Evolutionary conservation across 1,139 yeast species (phyloP).

Genomic region (Saccharomyces pastorianus): DNA sequence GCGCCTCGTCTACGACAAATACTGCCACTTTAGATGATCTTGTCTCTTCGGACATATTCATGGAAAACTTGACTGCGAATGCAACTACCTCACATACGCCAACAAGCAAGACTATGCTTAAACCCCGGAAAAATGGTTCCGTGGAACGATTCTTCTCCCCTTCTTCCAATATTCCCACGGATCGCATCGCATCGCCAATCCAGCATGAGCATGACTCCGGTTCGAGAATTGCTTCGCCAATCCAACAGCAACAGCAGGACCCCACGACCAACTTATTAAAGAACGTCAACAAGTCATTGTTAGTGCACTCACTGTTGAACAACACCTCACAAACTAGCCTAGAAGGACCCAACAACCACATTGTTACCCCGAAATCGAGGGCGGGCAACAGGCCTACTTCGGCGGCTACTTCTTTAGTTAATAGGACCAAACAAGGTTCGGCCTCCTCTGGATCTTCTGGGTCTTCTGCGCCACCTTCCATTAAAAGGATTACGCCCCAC

Average conservation of each 20-base stretch:
- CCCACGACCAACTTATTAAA: constrained; percentile 20
- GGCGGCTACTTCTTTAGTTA: background rate
- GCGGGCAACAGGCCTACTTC: background rate
- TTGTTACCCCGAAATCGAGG: constrained; percentile 29
- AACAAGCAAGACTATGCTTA: background rate
- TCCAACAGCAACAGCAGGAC: constrained; percentile 9
- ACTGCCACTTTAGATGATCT: constrained; percentile 8
- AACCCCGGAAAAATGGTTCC: constrained; percentile 10
- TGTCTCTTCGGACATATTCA: constrained; percentile 26
- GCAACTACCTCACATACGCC: constrained; percentile 20
- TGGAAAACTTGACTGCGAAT: constrained; percentile 29
- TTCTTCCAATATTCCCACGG: constrained; percentile 8
- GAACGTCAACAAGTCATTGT: constrained; percentile 19
- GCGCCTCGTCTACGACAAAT: constrained; percentile 5
- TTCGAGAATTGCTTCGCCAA: constrained; percentile 4
- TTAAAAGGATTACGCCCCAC: background rate
- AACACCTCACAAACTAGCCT: constrained; percentile 16
- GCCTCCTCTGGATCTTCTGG: background rate
- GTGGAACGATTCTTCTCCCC: constrained; percentile 26
- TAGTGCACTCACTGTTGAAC: constrained; percentile 18
- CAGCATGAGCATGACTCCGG: constrained; percentile 7
- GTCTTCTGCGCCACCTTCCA: background rate
- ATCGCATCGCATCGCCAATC: constrained; percentile 8
- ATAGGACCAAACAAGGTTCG: background rate
- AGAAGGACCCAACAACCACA: constrained; percentile 15